These are phyloP conservation scores for Rheum nobile DNA, from an alignment of 148 eudicot species.

Conservation along the genomic window DNA sequence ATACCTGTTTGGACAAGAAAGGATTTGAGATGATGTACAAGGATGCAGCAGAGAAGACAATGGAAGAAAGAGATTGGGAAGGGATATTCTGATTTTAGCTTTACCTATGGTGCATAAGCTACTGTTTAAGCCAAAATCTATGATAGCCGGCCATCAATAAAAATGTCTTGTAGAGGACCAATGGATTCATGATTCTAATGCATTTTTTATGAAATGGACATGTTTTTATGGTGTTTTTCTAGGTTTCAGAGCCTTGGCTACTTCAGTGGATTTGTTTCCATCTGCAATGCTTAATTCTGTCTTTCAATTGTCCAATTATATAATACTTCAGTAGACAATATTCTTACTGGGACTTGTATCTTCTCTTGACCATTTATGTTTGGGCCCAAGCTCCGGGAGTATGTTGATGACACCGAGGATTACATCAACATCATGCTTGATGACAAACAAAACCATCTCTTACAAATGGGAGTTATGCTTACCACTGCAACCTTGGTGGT, in stretches of 20 bases:
- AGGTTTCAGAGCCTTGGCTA: too few relatives aligned
- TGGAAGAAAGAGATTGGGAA: background rate
- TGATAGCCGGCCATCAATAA: background rate
- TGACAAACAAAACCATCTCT: conserved; percentile 95
- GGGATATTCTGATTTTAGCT: background rate
- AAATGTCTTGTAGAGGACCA: background rate
- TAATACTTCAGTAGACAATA: background rate
- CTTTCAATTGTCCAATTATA: background rate
- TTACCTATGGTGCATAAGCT: background rate
- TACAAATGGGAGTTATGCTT: conserved; percentile 97
- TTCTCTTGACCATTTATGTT: background rate
- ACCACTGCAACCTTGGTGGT: conserved; percentile 83
- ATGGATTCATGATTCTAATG: background rate
- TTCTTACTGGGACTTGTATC: background rate
- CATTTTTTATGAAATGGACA: too few relatives aligned
- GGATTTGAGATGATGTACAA: background rate
- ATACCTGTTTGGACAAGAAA: background rate
- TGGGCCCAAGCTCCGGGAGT: conserved; percentile 67
- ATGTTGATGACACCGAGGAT: conserved; percentile 98
- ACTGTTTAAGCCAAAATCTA: background rate
- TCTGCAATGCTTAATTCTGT: background rate
- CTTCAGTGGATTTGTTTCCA: background rate
- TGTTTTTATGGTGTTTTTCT: background rate
- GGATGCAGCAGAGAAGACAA: background rate
- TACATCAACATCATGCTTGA: conserved; percentile 97